These are phyloP conservation scores for Pichia ethanolica DNA, from an alignment of 805 yeast species.

Conservation along the genomic window DNA sequence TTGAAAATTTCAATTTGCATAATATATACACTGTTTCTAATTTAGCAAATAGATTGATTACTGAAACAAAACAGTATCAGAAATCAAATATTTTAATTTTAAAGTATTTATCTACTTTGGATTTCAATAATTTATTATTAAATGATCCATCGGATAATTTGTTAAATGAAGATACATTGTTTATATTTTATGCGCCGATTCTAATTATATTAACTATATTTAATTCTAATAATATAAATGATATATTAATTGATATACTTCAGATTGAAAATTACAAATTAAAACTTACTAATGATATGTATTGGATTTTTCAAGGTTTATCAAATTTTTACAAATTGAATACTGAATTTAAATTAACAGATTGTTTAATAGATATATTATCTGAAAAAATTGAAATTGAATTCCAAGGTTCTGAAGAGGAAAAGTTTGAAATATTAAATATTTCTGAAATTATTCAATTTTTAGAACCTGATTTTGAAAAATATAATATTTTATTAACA, in stretches of 20 bases:
- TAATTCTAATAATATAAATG: neutral
- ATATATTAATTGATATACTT: neutral
- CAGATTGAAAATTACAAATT: neutral
- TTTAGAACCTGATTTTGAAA: slow-evolving; percentile 1
- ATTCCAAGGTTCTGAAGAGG: neutral
- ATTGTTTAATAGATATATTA: neutral
- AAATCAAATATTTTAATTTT: neutral
- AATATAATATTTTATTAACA: neutral
- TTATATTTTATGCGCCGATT: neutral
- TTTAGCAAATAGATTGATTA: neutral
- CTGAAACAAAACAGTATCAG: neutral
- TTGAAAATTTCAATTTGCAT: neutral
- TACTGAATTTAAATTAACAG: neutral
- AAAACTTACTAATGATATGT: neutral
- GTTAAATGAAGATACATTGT: neutral
- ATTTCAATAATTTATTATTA: neutral
- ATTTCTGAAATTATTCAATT: neutral
- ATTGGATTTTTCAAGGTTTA: slow-evolving; percentile 6
- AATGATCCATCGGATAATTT: neutral
- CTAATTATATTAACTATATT: neutral
- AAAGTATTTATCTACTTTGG: neutral
- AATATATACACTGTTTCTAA: neutral
- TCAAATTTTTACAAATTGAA: neutral
- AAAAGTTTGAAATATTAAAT: neutral
- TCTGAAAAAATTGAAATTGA: neutral